Conservation (phyloP, 768 basidiomycete genomes). For the Hygrophorus russula region DNA sequence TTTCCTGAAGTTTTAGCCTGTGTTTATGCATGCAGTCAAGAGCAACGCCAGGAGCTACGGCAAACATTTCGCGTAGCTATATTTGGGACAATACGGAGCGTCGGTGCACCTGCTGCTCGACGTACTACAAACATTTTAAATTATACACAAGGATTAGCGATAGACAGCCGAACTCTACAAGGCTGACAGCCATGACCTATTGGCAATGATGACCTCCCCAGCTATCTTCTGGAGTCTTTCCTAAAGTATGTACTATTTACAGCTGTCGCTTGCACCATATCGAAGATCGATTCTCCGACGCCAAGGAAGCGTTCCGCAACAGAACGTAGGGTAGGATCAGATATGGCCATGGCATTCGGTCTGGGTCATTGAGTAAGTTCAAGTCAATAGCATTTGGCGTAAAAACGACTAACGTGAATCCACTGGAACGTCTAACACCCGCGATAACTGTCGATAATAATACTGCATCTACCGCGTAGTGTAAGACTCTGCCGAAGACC, state of each 20-base stretch:
- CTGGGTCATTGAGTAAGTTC: constrained; percentile 27
- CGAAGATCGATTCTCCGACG: constrained; percentile 84
- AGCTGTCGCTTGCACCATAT: constrained; percentile 72
- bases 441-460: constrained; percentile 84
- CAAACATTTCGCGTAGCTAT: too few relatives aligned
- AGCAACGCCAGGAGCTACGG: too few relatives aligned
- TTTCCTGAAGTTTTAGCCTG: too few relatives aligned
- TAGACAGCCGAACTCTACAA: too few relatives aligned
- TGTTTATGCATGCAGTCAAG: too few relatives aligned
- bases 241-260: constrained; percentile 82
- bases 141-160: neutral
- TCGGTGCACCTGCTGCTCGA: too few relatives aligned
- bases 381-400: constrained; percentile 1
- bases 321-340: constrained; percentile 68
- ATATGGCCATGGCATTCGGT: constrained; percentile 52
- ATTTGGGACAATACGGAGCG: too few relatives aligned
- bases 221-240: constrained; percentile 27
- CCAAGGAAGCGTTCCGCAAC: constrained; percentile 75
- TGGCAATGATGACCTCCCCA: too few relatives aligned
- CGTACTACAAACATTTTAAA: too few relatives aligned
- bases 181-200: too few relatives aligned
- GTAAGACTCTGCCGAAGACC: constrained; percentile 63
- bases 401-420: constrained; percentile 62
- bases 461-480: constrained; percentile 77
- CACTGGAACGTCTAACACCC: constrained; percentile 83